phyloP scores from a whole-genome alignment of 768 basidiomycete species.

The Amanita jacksonii region DNA sequence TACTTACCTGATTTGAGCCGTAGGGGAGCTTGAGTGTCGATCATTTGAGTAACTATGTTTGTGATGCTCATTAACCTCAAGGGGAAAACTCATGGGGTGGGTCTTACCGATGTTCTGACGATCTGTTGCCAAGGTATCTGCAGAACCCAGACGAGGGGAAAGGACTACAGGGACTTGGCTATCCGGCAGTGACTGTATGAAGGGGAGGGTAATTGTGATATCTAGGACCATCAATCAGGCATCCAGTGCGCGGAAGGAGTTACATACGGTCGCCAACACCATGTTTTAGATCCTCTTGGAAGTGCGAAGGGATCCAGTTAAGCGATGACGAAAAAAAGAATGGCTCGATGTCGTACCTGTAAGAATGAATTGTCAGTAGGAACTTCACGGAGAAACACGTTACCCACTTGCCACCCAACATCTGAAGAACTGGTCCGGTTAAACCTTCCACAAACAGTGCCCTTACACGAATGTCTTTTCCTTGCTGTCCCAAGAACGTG shows the following conservation, averaged over 20 bases:
- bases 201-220: constrained; percentile 49
- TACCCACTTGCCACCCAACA: constrained; percentile 47
- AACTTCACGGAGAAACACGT: background rate
- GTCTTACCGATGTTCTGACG: background rate
- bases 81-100: too few relatives aligned
- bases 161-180: constrained; percentile 11
- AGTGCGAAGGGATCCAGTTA: constrained; percentile 62
- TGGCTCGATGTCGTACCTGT: constrained; percentile 49
- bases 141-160: constrained; percentile 7
- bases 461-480: constrained; percentile 35
- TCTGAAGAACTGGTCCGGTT: constrained; percentile 43
- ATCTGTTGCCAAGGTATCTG: constrained; percentile 4
- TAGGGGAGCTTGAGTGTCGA: constrained; percentile 33
- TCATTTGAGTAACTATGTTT: constrained; percentile 12
- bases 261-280: constrained; percentile 43
- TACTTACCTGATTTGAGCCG: constrained; percentile 4
- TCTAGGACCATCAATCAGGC: constrained; percentile 23
- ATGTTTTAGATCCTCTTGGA: constrained; percentile 36
- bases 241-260: background rate
- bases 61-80: background rate
- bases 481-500: background rate
- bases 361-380: background rate
- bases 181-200: constrained; percentile 33
- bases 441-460: constrained; percentile 45
- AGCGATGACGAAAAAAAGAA: constrained; percentile 60